Base-by-base conservation (phyloP, 257 asterid species). In the Paulownia fortunei region DNA sequence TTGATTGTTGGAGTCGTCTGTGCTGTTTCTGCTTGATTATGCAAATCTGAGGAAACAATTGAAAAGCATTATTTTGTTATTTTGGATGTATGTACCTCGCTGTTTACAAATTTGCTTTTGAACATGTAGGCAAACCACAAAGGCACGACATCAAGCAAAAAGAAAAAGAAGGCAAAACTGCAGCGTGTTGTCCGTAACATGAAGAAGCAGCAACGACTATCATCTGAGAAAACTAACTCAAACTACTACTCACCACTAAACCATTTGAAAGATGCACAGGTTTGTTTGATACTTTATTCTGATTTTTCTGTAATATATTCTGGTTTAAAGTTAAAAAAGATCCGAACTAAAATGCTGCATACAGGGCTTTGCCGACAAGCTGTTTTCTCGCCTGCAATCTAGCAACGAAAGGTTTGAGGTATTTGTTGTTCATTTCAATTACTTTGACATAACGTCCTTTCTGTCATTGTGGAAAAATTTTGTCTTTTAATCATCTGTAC, bases 251-350 rank as follows among this genome's bases (percentile, higher is more conserved):
- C 99, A 63, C 99, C 99, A 78, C 86, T 96, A 66, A 96, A 87
- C 87, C 93, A 96, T 86, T 87, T 96, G 89, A 93, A 90, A 81
- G 99, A 96, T 86, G 86, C 98, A 26, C 97, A 96, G 97, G 99
- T 93, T 82, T 73, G 78, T 54, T 27, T 32, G 18, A 56, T 42
- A 41, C 34, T 68, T 71, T 69, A 9, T 59, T 59, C 19, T 54
- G 72, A 6, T 56, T 34, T 68, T 39, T 69, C 68, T 82, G 46
- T 75, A 26, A 73, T 73, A 58, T 59, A 49, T 74, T 67, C 32
- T 63, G 26, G 58, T 73, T 62, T 52, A 4, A 76, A 69, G 68
- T 73, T 39, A 4, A 11, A 26, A 41, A 46, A 51, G 36, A 79
- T 34, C 72, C 56, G 68, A 61, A 60, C 30, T 30, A 63, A 47